Evolutionary conservation across 441 rosid species (phyloP), one percentile per base, ranked within the genome.

Genomic region (Adansonia grandidieri): DNA sequence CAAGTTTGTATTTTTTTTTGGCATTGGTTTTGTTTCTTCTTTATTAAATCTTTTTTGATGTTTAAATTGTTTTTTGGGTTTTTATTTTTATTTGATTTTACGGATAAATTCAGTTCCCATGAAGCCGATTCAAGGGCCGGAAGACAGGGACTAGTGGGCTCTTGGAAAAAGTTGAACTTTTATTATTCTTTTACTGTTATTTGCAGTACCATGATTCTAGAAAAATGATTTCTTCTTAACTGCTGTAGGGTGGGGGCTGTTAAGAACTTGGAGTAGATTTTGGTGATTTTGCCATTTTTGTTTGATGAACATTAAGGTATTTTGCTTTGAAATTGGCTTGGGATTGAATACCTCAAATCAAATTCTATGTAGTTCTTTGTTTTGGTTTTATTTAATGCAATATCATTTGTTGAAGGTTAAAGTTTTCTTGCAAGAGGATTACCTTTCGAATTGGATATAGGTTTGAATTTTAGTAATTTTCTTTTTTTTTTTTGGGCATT

Each of bases 101-200:
- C 80, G 92, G 97, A 80, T 94, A 76, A 87, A 82, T 78, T 94
- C 95, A 47, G 83, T 96, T 79, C 87, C 97, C 1, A 94, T 97
- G 66, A 91, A 90, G 90, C 97, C 97, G 6, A 90, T 96, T 45
- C 91, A 94, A 54, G 99, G 97, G 19, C 98, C 40, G 91, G 80
- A 96, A 91, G 87, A 96, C 98, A 8, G 98, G 99, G 74, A 96
- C 98, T 4, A 96, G 97, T 75, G 97, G 97, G 4, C 97, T 94
- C 40, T 28, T 85, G 99, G 42, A 96, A 96, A 87, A 92, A 94
- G 97, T 97, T 91, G 20, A 10, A 54, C 4, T 76, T 37, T 42
- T 45, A n/a, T 14, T 71, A 6, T 13, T 15, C 40, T 54, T 44
- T 60, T 11, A 9, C 17, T 62, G 15, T 6, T 44, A 10, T 73